phyloP scores from a whole-genome alignment of 306 rosid species.

The Neltuma alba region DNA sequence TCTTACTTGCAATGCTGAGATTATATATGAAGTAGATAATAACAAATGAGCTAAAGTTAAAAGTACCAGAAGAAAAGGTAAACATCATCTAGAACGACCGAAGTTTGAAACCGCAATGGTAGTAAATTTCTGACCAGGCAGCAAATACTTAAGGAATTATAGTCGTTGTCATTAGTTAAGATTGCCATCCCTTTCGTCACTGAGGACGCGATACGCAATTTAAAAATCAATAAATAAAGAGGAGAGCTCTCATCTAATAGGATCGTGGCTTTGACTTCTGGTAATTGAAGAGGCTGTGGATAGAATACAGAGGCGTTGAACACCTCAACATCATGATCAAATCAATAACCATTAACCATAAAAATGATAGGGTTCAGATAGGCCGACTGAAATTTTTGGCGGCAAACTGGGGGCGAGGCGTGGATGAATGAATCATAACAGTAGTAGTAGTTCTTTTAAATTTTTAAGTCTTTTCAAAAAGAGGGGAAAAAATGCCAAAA shows the following conservation, averaged over 20 bases:
- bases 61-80: constrained; percentile 9
- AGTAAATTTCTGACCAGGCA: constrained; percentile 50
- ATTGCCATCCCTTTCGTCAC: constrained; percentile 48
- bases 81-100: constrained; percentile 1
- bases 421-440: background rate
- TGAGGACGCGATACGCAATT: background rate
- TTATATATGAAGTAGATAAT: background rate
- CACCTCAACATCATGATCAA: background rate
- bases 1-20: constrained; percentile 24
- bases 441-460: too few relatives aligned
- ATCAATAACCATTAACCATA: background rate
- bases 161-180: background rate
- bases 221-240: background rate
- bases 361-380: background rate
- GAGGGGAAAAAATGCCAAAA: too few relatives aligned
- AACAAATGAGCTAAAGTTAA: constrained; percentile 2
- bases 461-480: too few relatives aligned
- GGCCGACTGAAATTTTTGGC: background rate
- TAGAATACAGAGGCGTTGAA: background rate
- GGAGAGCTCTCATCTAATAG: background rate
- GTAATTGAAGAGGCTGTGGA: background rate
- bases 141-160: constrained; percentile 26
- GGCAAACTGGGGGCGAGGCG: background rate
- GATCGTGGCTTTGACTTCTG: constrained; percentile 42
- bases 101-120: constrained; percentile 2